Base-by-base conservation (phyloP, 164 flowering plant species). In the Annona cherimola region DNA sequence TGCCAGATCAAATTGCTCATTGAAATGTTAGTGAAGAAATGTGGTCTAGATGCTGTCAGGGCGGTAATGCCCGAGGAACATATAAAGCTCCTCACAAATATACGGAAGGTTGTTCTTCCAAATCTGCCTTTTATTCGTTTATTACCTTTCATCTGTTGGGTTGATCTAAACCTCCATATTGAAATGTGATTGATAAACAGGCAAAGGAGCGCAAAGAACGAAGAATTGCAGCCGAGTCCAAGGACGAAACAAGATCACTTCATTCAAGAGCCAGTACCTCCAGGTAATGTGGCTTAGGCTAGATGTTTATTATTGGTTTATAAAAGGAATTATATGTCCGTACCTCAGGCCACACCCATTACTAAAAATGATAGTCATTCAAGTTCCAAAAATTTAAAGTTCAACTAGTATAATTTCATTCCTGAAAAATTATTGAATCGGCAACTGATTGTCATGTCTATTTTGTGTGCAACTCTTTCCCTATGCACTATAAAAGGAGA, bases 51-150 rank as follows among this genome's bases (percentile, higher is more conserved):
- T 72, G 97, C 99, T 72, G 97, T 96, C 4, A 93, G 88, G 84
- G 92, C 88, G 54, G 98, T 90, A 69, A 92, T 92, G 94, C 98
- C 99, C 41, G 97, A 90, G 75, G 97, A 90, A 67, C 99, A 96
- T 79, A 86, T 90, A 92, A 96, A 90, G 80, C 96, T 93, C 35
- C 98, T 96, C 41, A 87, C 89, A 5, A 96, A 93, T 76, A 92
- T 96, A 55, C 75, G 97, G 71, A 96, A 96, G 98, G 99, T 93
- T 42, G 42, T 61, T 63, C 19, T 66, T 62, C 63, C 16, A 5
- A 7, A 14, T 42, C 40, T 68, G 40, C 5, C n/a, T 68, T 68
- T 41, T 4, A 43, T 68, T 19, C n/a, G 44, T 26, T 26, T 26
- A 41, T 45, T 63, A 18, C 7, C 44, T 44, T 64, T 12, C 57